These are phyloP conservation scores for Tetracentron sinense DNA, from an alignment of 164 flowering plant species.

Conservation along the genomic window DNA sequence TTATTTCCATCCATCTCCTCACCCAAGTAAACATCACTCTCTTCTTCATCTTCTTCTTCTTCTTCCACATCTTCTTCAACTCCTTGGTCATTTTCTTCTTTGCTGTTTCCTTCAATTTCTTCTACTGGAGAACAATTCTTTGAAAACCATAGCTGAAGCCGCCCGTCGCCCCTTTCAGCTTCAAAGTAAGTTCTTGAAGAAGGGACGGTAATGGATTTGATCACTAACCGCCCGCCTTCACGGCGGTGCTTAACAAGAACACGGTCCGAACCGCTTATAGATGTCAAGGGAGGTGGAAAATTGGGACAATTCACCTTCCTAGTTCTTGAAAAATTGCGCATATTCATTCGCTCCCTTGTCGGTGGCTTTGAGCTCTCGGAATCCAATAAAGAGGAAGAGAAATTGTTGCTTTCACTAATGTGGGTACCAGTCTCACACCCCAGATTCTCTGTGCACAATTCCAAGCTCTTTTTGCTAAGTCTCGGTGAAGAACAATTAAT, in stretches of 20 bases:
- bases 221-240: constrained; percentile 60
- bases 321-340: not conserved
- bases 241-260: constrained; percentile 47
- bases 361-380: constrained; percentile 6
- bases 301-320: constrained; percentile 24
- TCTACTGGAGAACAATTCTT: constrained; percentile 10
- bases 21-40: not conserved
- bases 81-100: constrained; percentile 14
- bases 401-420: constrained; percentile 17
- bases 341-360: constrained; percentile 12
- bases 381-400: constrained; percentile 21
- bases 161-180: constrained; percentile 64
- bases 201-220: constrained; percentile 47
- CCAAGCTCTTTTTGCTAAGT: constrained; percentile 44
- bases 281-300: constrained; percentile 83
- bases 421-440: constrained; percentile 49
- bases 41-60: not conserved
- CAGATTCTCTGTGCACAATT: constrained; percentile 51
- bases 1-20: constrained; percentile 20
- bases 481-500: constrained; percentile 12
- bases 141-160: constrained; percentile 43
- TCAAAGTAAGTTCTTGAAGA: constrained; percentile 30
- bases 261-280: constrained; percentile 41
- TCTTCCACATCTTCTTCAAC: constrained; percentile 11
- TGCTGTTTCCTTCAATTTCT: too few relatives aligned